Base-by-base conservation (phyloP, 371 early-diverging fungal genomes). In the Haplosporangium sp. region DNA sequence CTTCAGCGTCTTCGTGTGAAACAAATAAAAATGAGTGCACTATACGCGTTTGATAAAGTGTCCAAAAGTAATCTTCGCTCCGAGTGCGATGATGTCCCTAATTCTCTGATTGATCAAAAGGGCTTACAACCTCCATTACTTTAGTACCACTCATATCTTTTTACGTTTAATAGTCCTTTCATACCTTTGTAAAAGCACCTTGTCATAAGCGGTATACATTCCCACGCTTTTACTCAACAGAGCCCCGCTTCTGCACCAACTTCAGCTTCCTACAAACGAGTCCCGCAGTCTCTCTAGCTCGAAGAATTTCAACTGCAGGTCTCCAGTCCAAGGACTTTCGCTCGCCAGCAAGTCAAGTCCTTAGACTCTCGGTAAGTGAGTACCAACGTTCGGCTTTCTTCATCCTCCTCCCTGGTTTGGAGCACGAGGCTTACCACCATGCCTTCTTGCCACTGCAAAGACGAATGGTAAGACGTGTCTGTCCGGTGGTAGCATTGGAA, bases 311-410 rank as follows among this genome's bases (percentile, higher is more conserved):
- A n/a, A n/a, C n/a, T n/a, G n/a, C n/a, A 56, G 42, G 54, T 62
- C 62, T 62, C 45, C 55, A 38, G 52, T 62, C 54, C 62, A 59
- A 54, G 46, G 36, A 52, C 53, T 59, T 43, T 38, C 65, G 58
- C 65, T 64, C 59, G 23, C 40, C 40, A 46, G 40, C 18, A 37
- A 41, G 20, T 52, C 63, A 69, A 59, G 59, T 62, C 69, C 40
- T 58, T 58, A 60, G 59, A 43, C 70, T 55, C 60, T 63, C 70
- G 55, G 63, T 63, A 70, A 70, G 55, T 70, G 70, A 64, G 63
- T 64, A 45, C 51, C 63, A 29, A 43, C 64, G 47, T 38, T 41
- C 42, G 23, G 60, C n/a, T 59, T 54, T 69, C 55, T 54, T 40
- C 70, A 64, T 69, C 64, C 46, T 55, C 46, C 70, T 63, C 54